Percentiles rank a stretch among this genome's conserved stretches.
These are phyloP conservation scores for Boletus tylopilopsis DNA, from an alignment of 768 basidiomycete genomes.

Conservation along the genomic window DNA sequence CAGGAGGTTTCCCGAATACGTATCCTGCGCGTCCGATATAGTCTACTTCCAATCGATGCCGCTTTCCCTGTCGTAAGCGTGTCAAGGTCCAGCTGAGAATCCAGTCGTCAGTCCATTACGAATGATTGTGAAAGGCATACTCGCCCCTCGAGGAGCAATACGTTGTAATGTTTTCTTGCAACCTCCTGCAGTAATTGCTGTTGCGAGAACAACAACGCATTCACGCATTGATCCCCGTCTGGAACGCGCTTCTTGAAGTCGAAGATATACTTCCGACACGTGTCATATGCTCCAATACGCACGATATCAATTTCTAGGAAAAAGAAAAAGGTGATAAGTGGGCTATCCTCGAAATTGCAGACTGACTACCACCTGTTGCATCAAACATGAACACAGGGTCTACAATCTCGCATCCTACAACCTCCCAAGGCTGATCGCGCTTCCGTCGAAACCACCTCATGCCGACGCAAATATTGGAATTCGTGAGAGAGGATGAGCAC, in stretches of 20 bases:
- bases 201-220: slow-evolving; percentile 58
- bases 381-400: slow-evolving; percentile 64
- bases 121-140: slow-evolving; percentile 6
- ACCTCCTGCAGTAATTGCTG: slow-evolving; percentile 59
- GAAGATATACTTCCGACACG: slow-evolving; percentile 60
- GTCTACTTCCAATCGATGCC: slow-evolving; percentile 62
- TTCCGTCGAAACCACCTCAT: slow-evolving; percentile 49
- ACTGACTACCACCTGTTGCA: slow-evolving; percentile 48
- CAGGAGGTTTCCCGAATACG: slow-evolving; percentile 45
- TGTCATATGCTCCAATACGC: slow-evolving; percentile 49
- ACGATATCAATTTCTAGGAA: slow-evolving; percentile 55
- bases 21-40: slow-evolving; percentile 68
- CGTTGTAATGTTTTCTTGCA: slow-evolving; percentile 54
- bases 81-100: slow-evolving; percentile 61
- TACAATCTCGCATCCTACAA: slow-evolving; percentile 62
- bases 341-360: slow-evolving; percentile 3
- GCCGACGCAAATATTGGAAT: slow-evolving; percentile 15
- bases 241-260: slow-evolving; percentile 47
- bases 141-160: slow-evolving; percentile 66
- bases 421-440: slow-evolving; percentile 67
- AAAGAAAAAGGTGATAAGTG: slow-evolving; percentile 5
- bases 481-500: slow-evolving; percentile 8
- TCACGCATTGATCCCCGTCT: slow-evolving; percentile 44
- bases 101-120: neutral
- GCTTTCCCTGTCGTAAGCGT: slow-evolving; percentile 57